Conservation (phyloP, 306 rosid genomes). For the Geum urbanum region DNA sequence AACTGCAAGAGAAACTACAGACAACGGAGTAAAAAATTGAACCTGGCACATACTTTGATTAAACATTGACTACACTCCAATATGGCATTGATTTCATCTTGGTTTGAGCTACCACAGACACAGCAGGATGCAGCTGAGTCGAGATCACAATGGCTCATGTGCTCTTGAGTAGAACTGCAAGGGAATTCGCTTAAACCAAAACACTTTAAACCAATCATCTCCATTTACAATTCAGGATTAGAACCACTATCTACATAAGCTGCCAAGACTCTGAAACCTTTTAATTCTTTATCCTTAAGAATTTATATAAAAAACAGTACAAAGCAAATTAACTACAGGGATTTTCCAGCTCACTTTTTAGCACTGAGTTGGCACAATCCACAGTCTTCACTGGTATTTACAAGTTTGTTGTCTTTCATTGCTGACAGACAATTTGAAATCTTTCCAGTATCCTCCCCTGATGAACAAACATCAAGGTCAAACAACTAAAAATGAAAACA, state of each 20-base stretch:
- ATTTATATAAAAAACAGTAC: slow-evolving; percentile 11
- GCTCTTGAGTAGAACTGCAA: slow-evolving; percentile 47
- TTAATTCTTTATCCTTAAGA: slow-evolving; percentile 9
- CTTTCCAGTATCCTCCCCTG: slow-evolving; percentile 31
- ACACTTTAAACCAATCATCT: slow-evolving; percentile 1
- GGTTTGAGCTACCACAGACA: slow-evolving; percentile 56
- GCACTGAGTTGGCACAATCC: slow-evolving; percentile 30
- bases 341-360: slow-evolving; percentile 38
- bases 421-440: slow-evolving; percentile 34
- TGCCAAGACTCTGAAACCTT: slow-evolving; percentile 12
- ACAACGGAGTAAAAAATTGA: slow-evolving; percentile 20
- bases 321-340: slow-evolving; percentile 2
- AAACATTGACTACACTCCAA: slow-evolving; percentile 51
- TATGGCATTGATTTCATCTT: slow-evolving; percentile 45
- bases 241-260: background rate
- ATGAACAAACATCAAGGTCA: slow-evolving; percentile 19
- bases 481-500: background rate
- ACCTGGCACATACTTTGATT: slow-evolving; percentile 42
- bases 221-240: background rate
- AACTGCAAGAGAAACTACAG: slow-evolving; percentile 11
- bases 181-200: slow-evolving; percentile 8
- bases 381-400: slow-evolving; percentile 36
- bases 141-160: slow-evolving; percentile 19
- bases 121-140: slow-evolving; percentile 51
- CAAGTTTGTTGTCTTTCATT: slow-evolving; percentile 26